phyloP scores from a whole-genome alignment of 163 green algal species.

The Prototheca wickerhamii region DNA sequence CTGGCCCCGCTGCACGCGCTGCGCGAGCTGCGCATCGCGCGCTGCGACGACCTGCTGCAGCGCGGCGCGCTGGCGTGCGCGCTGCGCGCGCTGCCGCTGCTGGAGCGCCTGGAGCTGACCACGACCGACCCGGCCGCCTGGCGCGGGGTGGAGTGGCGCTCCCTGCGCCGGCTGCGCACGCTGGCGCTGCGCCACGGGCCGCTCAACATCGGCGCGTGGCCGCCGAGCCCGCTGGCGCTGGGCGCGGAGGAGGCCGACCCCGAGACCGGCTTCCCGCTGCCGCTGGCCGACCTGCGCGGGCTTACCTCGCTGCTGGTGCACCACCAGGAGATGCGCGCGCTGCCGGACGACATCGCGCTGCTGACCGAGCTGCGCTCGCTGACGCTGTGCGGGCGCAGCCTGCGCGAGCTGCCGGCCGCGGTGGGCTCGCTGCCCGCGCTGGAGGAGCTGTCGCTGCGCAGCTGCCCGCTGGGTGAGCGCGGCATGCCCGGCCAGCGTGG shows the following conservation, averaged over 20 bases:
- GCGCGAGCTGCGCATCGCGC: slow-evolving; percentile 1
- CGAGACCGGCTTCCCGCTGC: background rate
- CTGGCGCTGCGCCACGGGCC: background rate
- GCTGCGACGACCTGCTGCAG: slow-evolving; percentile 4
- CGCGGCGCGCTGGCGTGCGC: background rate
- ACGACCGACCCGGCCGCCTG: background rate
- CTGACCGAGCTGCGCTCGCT: background rate
- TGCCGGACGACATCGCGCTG: background rate
- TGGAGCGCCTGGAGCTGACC: background rate
- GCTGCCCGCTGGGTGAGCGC: background rate
- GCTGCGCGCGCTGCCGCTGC: background rate
- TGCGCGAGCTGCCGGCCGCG: background rate
- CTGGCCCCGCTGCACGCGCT: background rate
- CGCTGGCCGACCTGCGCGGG: background rate
- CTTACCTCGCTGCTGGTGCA: background rate
- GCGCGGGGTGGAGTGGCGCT: background rate
- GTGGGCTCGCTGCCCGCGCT: background rate
- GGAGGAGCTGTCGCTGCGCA: slow-evolving; percentile 1
- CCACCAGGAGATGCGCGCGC: background rate
- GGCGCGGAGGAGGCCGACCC: background rate
- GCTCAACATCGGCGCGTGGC: background rate
- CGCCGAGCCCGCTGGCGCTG: too few relatives aligned
- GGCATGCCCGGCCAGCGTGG: background rate
- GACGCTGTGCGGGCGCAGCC: background rate
- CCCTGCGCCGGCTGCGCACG: background rate